Base-by-base conservation (phyloP, 2,329 filamentous ascomycete genomes). In the Elsinoe perseae region DNA sequence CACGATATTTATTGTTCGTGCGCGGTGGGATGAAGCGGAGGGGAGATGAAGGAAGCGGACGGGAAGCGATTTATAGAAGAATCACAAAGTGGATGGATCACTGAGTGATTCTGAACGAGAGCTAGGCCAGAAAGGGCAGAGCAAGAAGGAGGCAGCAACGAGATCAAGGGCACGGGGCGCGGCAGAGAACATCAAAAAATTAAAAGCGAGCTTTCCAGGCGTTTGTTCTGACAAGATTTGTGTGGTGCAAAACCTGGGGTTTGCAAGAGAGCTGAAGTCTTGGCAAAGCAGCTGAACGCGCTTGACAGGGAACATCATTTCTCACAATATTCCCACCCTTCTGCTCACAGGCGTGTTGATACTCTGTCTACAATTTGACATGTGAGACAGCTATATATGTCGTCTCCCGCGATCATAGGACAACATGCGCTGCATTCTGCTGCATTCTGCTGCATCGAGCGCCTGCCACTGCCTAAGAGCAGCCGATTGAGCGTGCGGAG, bases 1-100 rank as follows among this genome's bases (percentile, higher is more conserved):
- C 48, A 30, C 48, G 48, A 21, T 28, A n/a, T 28, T 52, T 8
- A 30, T 34, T 34, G 48, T 21, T 20, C 27, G 48, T 25, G 28
- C 30, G 48, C 14, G 32, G 20, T 38, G 48, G 30, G 30, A 20
- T 34, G 1, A 88, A 87, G 10, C 75, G 40, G 43, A 40, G 34
- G 18, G 40, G 42, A 56, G 48, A 56, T 20, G 30, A 27, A 56
- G 18, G 21, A 46, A 18, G 40, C 38, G 53, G 53, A 25, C 18
- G 53, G 28, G n/a, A 30, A 48, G 48, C 27, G 20, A 21, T 56
- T 46, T 56, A 46, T 56, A 56, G 53, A 46, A 56, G 18, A 48
- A 25, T 16, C 14, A 20, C 21, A n/a, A 12, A 18, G 23, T 7
- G 14, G 28, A 16, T 42, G 21, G 53, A 56, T 56, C 53, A 56